Conservation (phyloP, 306 rosid genomes). For the Quercus parvula region DNA sequence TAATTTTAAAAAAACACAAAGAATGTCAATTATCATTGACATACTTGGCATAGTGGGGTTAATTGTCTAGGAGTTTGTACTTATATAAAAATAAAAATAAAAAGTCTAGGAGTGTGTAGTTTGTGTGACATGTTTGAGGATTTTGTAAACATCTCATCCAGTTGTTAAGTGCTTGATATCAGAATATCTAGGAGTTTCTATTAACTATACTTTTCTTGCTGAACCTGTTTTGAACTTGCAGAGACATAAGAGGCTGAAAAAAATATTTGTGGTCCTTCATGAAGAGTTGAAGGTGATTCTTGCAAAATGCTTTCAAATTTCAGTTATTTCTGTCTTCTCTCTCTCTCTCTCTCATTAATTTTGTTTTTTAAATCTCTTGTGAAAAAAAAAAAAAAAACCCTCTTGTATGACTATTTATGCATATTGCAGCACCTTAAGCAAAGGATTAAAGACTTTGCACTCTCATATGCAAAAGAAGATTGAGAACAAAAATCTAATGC, state of each 20-base stretch:
- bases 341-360: not conserved
- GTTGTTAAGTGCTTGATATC: not conserved
- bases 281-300: slow-evolving; percentile 69
- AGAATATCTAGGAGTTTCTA: not conserved
- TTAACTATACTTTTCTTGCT: not conserved
- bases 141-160: not conserved
- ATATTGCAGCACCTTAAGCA: slow-evolving; percentile 69
- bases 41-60: not conserved
- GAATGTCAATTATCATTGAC: not conserved
- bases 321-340: not conserved
- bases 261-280: slow-evolving; percentile 85
- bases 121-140: not conserved
- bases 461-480: slow-evolving; percentile 41
- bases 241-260: slow-evolving; percentile 87
- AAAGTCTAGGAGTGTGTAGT: not conserved
- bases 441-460: slow-evolving; percentile 63
- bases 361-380: not conserved
- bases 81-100: no score
- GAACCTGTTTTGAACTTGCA: slow-evolving; percentile 43
- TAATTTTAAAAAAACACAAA: not conserved
- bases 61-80: not conserved
- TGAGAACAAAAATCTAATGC: slow-evolving; percentile 21
- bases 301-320: not conserved
- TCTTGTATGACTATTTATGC: slow-evolving; percentile 8
- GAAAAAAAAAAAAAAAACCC: not conserved